Percentiles rank a stretch among this genome's conserved stretches.
phyloP scores from a whole-genome alignment of 768 basidiomycete genomes.

The Kwoniella sp. region DNA sequence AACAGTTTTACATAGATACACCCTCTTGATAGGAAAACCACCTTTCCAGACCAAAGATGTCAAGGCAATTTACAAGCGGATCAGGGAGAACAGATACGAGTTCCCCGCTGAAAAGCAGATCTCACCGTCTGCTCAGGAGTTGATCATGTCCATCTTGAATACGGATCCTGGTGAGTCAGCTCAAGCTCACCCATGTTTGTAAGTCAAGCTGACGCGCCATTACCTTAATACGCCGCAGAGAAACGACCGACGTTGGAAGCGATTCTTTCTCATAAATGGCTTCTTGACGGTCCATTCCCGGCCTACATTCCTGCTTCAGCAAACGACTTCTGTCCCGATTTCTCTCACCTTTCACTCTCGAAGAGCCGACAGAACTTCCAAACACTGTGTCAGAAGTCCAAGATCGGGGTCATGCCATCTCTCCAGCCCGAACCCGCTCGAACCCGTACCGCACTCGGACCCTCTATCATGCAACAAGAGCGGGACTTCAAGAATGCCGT shows the following conservation, averaged over 20 bases:
- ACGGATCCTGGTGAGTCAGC: conserved; percentile 65
- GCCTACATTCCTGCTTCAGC: conserved; percentile 77
- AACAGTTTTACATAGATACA: conserved; percentile 62
- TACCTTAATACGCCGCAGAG: conserved; percentile 54
- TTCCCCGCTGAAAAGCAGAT: conserved; percentile 79
- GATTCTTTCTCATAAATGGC: conserved; percentile 83
- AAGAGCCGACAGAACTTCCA: conserved; percentile 72
- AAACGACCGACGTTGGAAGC: conserved; percentile 79
- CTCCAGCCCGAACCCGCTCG: conserved; percentile 33
- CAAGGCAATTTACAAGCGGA: conserved; percentile 95
- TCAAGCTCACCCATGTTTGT: neutral
- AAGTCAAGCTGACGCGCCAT: neutral
- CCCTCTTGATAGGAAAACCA: conserved; percentile 88
- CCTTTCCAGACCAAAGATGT: conserved; percentile 99
- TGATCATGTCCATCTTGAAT: conserved; percentile 83
- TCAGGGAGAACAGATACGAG: conserved; percentile 88
- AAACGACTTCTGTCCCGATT: conserved; percentile 74
- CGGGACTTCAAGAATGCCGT: conserved; percentile 96
- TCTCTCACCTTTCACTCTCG: conserved; percentile 66
- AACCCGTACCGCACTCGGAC: conserved; percentile 44
- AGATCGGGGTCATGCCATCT: conserved; percentile 41
- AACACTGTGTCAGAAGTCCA: conserved; percentile 59
- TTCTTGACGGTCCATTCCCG: conserved; percentile 78
- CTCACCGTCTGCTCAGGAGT: conserved; percentile 70
- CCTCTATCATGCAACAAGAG: conserved; percentile 62